These are phyloP conservation scores for Artemisia princeps DNA, from an alignment of 140 eudicot genomes.

Conservation along the genomic window DNA sequence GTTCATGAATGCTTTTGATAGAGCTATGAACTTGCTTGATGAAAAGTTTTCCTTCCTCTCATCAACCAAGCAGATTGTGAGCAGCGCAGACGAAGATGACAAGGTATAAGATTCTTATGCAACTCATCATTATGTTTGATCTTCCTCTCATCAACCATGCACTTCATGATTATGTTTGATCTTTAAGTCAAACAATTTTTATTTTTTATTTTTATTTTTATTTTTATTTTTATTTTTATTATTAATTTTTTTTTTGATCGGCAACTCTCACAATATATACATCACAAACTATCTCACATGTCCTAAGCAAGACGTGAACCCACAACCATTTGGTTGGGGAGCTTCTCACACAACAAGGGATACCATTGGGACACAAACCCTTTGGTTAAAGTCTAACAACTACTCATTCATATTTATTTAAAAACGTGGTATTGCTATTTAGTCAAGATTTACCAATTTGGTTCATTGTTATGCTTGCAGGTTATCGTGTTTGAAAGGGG, in stretches of 20 bases:
- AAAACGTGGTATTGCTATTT: neutral
- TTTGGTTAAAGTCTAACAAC: neutral
- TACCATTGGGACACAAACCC: no score
- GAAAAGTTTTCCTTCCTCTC: conserved; percentile 69
- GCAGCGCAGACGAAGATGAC: conserved; percentile 65
- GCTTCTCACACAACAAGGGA: no score
- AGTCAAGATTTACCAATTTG: neutral
- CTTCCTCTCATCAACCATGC: neutral
- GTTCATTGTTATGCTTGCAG: conserved; percentile 34
- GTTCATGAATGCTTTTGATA: conserved; percentile 80
- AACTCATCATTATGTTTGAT: conserved; percentile 20
- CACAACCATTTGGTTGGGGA: no score
- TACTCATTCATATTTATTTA: neutral
- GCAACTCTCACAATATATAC: no score
- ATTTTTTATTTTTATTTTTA: no score
- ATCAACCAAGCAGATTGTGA: conserved; percentile 76
- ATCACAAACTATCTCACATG: no score
- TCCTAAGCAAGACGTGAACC: no score
- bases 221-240: no score
- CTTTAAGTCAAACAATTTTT: neutral
- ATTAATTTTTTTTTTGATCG: no score
- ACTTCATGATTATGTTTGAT: conserved; percentile 12
- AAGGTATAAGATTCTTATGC: conserved; percentile 44
- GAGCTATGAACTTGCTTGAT: conserved; percentile 87
- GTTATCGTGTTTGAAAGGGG: conserved; percentile 95